phyloP scores from a whole-genome alignment of 2,329 filamentous ascomycete genomes.

The Ophiostoma sp. region DNA sequence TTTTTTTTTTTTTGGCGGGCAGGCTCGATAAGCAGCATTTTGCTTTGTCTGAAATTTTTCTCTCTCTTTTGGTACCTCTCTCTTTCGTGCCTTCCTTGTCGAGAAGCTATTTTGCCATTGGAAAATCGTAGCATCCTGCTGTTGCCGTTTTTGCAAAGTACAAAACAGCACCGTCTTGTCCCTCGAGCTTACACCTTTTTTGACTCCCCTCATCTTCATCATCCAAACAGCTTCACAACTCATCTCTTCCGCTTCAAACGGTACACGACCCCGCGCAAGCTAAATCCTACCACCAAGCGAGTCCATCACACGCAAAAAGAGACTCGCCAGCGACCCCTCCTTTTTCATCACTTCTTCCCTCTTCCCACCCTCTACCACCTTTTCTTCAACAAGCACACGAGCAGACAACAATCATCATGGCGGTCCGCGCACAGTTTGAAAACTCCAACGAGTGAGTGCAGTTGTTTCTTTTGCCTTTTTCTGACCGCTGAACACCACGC shows the following conservation, averaged over 20 bases:
- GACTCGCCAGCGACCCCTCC: slow-evolving; percentile 11
- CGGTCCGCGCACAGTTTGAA: slow-evolving; percentile 75
- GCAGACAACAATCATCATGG: slow-evolving; percentile 49
- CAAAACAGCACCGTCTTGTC: background rate
- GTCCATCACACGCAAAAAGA: background rate
- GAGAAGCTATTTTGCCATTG: slow-evolving; percentile 15
- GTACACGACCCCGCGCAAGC: slow-evolving; percentile 8
- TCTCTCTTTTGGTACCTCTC: background rate
- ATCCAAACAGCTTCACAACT: background rate
- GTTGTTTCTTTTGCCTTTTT: slow-evolving; percentile 30
- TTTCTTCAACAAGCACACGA: slow-evolving; percentile 8
- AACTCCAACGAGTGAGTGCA: slow-evolving; percentile 81
- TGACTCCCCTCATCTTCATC: background rate
- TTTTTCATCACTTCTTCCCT: background rate
- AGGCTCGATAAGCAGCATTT: slow-evolving; percentile 22
- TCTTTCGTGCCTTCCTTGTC: slow-evolving; percentile 17
- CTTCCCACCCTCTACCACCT: background rate
- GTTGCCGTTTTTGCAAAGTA: slow-evolving; percentile 11
- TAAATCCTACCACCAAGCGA: background rate
- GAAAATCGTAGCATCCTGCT: background rate
- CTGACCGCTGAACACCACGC: background rate
- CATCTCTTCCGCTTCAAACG: background rate
- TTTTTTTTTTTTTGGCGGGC: background rate
- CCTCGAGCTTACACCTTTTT: background rate
- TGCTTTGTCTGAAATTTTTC: slow-evolving; percentile 20